These are phyloP conservation scores for Colletotrichum lupini DNA, from an alignment of 2,329 filamentous ascomycete species.

Conservation along the genomic window DNA sequence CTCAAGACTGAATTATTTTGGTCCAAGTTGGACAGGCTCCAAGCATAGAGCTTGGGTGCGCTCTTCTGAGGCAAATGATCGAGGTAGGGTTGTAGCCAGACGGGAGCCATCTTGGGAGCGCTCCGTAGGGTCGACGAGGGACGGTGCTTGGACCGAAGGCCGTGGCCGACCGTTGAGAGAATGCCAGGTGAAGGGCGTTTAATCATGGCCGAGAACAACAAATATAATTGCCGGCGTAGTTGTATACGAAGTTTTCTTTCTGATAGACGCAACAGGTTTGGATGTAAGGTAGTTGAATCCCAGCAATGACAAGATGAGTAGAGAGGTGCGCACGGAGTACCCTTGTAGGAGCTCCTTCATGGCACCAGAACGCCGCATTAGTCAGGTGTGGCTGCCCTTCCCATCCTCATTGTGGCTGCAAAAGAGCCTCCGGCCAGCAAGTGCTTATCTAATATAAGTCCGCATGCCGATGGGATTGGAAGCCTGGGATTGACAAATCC, in stretches of 20 bases:
- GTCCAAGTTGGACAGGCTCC: constrained; percentile 45
- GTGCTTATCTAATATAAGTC: neutral
- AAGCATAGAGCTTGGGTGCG: constrained; percentile 50
- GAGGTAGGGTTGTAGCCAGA: constrained; percentile 48
- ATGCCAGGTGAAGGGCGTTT: neutral
- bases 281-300: neutral
- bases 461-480: neutral
- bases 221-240: no score
- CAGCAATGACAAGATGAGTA: neutral
- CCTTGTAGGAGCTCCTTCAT: neutral
- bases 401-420: neutral
- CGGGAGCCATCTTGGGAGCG: constrained; percentile 6
- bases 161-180: neutral
- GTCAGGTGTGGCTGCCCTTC: constrained; percentile 11
- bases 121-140: neutral
- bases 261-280: neutral
- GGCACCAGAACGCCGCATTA: neutral
- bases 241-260: neutral
- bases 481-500: neutral
- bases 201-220: neutral
- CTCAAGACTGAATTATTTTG: neutral
- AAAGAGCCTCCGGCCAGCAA: neutral
- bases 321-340: neutral
- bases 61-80: constrained; percentile 35
- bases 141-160: neutral